Evolutionary conservation across 164 flowering plant species (phyloP), one percentile per base, ranked within the genome.

Genomic region (Nelumbo lutea): DNA sequence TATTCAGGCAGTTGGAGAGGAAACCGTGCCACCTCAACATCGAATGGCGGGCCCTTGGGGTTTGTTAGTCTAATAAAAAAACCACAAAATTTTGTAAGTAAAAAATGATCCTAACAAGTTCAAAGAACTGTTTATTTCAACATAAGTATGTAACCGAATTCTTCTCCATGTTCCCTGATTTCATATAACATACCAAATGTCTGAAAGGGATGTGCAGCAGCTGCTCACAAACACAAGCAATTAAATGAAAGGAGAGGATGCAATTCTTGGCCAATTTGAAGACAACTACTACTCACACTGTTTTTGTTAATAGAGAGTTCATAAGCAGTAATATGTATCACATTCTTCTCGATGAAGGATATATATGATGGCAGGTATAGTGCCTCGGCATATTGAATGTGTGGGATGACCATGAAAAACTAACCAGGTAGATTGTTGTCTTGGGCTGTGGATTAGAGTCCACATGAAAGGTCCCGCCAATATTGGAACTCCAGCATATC

Each of bases 1-100:
- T 87, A 94, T n/a, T 85, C 91, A 1, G 97, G 98, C 9, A 82
- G 44, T 64, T 83, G 76, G 41, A 91, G 86, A 41, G 88, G 88
- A 77, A 91, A 83, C 53, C 65, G 73, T 6, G 88, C 87, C 69
- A 91, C 93, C 74, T 80, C 79, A 2, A 79, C 98, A 44, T 80
- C 72, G 63, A 94, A 94, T 5, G 80, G 80, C 40, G 68, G 50
- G 41, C 89, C 92, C 70, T 81, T 76, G 27, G 88, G 88, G 14
- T 82, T 79, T 9, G 46, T 63, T 78, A 91, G 75, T 58, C 98
- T 93, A 72, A 38, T 64, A 7, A 60, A 43, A 77, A 43, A 47
- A 39, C 45, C 42, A 57, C 13, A 15, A 56, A 42, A n/a, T 14
- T 5, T 40, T 47, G 44, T 41, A 42, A 48, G 10, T 6, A 72